Evolutionary conservation across 78 protist genomes (phyloP).

Genomic region (Fonticula alba): DNA sequence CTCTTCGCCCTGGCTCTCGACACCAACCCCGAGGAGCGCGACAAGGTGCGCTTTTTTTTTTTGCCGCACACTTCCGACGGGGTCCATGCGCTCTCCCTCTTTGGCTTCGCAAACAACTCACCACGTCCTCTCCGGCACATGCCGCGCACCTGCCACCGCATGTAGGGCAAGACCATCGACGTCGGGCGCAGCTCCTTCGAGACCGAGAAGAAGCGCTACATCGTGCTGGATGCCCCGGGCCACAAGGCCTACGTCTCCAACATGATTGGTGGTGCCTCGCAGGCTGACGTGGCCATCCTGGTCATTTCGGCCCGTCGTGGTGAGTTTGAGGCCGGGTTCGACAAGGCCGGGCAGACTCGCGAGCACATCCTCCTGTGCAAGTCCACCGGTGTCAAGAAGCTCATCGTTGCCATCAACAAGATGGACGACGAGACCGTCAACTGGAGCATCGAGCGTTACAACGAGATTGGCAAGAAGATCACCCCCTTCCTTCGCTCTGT

Average conservation of each 20-base stretch:
- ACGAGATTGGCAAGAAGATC: conserved; percentile 11
- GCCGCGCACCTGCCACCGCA: not conserved
- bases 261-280: conserved; percentile 96
- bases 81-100: not conserved
- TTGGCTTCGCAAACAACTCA: too few relatives aligned
- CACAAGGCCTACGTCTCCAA: conserved; percentile 77
- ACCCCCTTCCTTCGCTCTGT: conserved; percentile 35
- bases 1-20: conserved; percentile 73
- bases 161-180: conserved; percentile 58
- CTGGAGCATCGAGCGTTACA: conserved; percentile 52
- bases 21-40: conserved; percentile 84
- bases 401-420: conserved; percentile 81
- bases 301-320: conserved; percentile 83
- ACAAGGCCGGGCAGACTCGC: conserved; percentile 89
- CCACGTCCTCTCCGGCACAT: not conserved
- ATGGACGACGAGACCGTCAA: conserved; percentile 88
- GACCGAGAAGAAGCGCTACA: conserved; percentile 58
- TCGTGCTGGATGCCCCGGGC: conserved; percentile 96
- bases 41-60: conserved; percentile 27
- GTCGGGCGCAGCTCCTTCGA: conserved; percentile 81
- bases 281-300: conserved; percentile 90
- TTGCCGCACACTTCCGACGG: not conserved
- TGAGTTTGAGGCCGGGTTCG: conserved; percentile 96
- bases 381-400: conserved; percentile 70
- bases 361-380: conserved; percentile 93